Evolutionary conservation across 306 rosid genomes (phyloP).

Genomic region (Ormosia emarginata): DNA sequence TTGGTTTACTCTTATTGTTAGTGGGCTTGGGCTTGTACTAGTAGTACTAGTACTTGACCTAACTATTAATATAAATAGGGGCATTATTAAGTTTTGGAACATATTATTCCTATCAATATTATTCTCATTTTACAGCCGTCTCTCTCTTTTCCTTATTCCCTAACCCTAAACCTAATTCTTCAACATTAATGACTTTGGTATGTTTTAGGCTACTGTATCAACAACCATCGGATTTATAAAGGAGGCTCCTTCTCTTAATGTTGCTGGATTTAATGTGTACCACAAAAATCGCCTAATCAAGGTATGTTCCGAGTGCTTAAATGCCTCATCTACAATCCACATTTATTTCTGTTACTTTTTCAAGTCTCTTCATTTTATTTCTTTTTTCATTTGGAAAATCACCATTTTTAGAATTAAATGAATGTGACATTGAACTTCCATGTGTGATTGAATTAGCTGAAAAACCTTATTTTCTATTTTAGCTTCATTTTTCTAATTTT

Average conservation of each 20-base stretch:
- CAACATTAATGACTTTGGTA: neutral
- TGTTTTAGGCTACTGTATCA: conserved; percentile 51
- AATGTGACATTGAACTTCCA: neutral
- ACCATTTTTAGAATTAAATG: neutral
- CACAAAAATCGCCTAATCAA: conserved; percentile 94
- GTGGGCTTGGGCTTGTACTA: too few species aligned
- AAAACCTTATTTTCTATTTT: neutral
- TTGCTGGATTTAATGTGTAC: conserved; percentile 82
- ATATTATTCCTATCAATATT: too few species aligned
- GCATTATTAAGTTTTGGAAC: too few species aligned
- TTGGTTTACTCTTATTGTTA: too few species aligned
- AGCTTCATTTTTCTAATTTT: neutral
- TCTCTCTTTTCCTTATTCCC: too few species aligned
- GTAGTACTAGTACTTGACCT: too few species aligned
- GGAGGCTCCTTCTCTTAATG: conserved; percentile 60
- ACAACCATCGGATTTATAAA: conserved; percentile 80
- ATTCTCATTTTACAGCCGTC: too few species aligned
- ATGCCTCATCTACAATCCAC: neutral
- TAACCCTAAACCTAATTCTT: too few species aligned
- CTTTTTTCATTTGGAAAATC: conserved; percentile 3
- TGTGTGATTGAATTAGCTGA: neutral
- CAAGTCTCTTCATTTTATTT: neutral
- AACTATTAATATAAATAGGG: too few species aligned
- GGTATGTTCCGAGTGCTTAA: conserved; percentile 51
- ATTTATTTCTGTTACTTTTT: neutral